phyloP scores from a whole-genome alignment of 1,284 basidiomycete species.

The Rhodotorula sp. region DNA sequence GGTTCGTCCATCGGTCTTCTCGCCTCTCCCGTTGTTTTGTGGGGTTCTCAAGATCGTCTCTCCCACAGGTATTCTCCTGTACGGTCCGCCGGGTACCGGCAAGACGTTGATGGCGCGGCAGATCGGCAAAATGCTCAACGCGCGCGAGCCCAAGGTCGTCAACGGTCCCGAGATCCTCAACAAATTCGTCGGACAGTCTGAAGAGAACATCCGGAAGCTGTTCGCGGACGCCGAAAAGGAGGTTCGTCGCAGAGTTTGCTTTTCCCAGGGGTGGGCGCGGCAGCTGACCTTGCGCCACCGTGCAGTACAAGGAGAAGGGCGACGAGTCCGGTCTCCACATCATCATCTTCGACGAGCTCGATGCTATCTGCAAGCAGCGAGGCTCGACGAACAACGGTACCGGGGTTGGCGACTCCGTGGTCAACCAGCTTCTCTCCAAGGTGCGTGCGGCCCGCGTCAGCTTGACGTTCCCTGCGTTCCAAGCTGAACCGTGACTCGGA shows the following conservation, averaged over 20 bases:
- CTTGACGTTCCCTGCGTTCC: too few species aligned
- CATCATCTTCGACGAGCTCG: conserved; percentile 99
- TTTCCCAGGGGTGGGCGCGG: too few species aligned
- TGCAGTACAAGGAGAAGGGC: conserved; percentile 92
- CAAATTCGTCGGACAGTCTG: conserved; percentile 97
- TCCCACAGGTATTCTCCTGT: conserved; percentile 77
- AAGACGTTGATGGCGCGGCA: conserved; percentile 98
- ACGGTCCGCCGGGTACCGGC: conserved; percentile 96
- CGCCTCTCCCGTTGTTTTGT: background rate
- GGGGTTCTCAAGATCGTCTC: background rate
- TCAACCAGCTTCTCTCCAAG: conserved; percentile 98
- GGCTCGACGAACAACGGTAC: conserved; percentile 78
- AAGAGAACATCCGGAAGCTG: conserved; percentile 97
- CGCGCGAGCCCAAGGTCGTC: conserved; percentile 96
- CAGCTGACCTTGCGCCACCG: background rate
- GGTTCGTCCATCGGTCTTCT: conserved; percentile 55
- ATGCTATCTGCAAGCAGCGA: conserved; percentile 98
- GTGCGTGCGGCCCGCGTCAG: conserved; percentile 51
- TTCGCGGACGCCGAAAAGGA: conserved; percentile 98
- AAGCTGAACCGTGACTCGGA: background rate
- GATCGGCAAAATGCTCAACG: conserved; percentile 99
- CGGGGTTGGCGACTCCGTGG: conserved; percentile 96
- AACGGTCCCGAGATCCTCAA: conserved; percentile 98
- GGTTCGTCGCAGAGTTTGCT: conserved; percentile 54
- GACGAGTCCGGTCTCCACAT: conserved; percentile 98